These are phyloP conservation scores for Sclerotinia nivalis DNA, from an alignment of 2,329 filamentous ascomycete species.

Conservation along the genomic window DNA sequence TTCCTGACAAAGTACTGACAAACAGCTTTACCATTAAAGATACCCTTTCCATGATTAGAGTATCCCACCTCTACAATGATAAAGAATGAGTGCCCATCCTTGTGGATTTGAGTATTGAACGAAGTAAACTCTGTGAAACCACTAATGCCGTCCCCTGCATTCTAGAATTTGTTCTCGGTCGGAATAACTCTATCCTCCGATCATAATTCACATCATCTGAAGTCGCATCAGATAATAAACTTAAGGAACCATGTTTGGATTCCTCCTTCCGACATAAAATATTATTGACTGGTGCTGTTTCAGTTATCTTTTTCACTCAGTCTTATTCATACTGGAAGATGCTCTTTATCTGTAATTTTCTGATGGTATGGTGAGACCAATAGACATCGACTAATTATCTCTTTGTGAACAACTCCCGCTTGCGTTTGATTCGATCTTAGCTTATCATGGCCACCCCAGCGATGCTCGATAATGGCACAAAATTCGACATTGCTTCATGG, in stretches of 20 bases:
- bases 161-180: neutral
- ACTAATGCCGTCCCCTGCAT: neutral
- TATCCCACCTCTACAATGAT: too few relatives aligned
- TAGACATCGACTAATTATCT: slow-evolving; percentile 13
- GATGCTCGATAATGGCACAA: slow-evolving; percentile 32
- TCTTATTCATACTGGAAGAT: slow-evolving; percentile 13
- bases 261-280: neutral
- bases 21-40: too few relatives aligned
- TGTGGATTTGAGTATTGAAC: too few relatives aligned
- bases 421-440: neutral
- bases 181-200: slow-evolving; percentile 6
- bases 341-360: slow-evolving; percentile 20
- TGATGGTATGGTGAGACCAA: slow-evolving; percentile 22
- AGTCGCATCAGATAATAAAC: neutral
- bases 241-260: neutral
- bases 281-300: neutral
- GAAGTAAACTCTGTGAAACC: neutral
- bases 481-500: slow-evolving; percentile 55
- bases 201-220: neutral
- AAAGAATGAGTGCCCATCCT: too few relatives aligned
- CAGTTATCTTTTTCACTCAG: neutral
- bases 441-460: slow-evolving; percentile 33
- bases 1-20: too few relatives aligned
- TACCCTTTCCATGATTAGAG: too few relatives aligned
- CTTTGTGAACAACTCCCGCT: slow-evolving; percentile 22